phyloP scores from a whole-genome alignment of 495 filamentous ascomycete genomes.

The Lophiostoma macrostomum region DNA sequence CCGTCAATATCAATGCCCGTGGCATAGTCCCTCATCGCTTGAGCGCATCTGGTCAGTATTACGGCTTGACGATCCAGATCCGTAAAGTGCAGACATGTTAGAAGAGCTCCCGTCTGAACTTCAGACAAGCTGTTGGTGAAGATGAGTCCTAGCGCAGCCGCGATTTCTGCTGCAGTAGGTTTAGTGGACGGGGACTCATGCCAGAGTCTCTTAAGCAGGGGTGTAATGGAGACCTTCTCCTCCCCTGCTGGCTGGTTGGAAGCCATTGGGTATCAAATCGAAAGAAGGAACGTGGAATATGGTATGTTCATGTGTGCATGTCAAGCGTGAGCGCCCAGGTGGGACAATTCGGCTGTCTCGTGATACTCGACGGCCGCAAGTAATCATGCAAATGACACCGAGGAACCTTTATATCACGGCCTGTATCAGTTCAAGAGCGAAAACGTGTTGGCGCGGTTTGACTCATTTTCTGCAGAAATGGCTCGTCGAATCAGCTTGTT shows the following conservation, averaged over 20 bases:
- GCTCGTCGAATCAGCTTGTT: too few species aligned
- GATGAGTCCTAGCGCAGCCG: constrained; percentile 78
- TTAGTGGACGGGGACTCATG: constrained; percentile 52
- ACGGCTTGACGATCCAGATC: constrained; percentile 71
- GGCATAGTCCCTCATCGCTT: constrained; percentile 67
- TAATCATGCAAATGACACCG: too few species aligned
- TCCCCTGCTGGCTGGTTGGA: constrained; percentile 1
- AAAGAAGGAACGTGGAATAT: too few species aligned
- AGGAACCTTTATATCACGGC: too few species aligned
- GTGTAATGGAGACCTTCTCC: constrained; percentile 63
- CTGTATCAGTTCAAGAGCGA: too few species aligned
- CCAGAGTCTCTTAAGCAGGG: constrained; percentile 76
- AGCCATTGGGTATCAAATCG: constrained; percentile 4
- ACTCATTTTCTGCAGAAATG: too few species aligned
- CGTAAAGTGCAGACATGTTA: constrained; percentile 87
- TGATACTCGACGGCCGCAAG: too few species aligned
- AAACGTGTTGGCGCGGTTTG: too few species aligned
- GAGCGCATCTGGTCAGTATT: constrained; percentile 74
- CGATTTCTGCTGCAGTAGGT: constrained; percentile 76
- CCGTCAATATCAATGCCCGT: constrained; percentile 59
- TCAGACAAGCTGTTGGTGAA: constrained; percentile 81
- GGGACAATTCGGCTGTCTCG: too few species aligned
- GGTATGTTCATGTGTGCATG: too few species aligned
- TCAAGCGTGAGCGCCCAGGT: too few species aligned
- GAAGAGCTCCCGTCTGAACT: constrained; percentile 76